Conservation (phyloP, 805 yeast species). For the Candida alai region DNA sequence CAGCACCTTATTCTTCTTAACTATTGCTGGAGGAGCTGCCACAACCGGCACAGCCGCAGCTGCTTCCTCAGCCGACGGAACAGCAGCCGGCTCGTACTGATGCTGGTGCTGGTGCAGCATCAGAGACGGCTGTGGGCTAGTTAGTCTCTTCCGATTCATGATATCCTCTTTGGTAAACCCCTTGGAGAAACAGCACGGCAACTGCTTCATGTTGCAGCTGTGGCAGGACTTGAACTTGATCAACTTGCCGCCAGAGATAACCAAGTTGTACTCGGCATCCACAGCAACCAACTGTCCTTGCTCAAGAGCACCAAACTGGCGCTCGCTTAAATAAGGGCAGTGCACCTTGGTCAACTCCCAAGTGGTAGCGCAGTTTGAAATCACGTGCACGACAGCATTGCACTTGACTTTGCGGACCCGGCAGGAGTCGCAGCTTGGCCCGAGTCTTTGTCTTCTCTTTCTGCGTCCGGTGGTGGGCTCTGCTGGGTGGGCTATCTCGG, state of each 20-base stretch:
- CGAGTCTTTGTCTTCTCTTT: slow-evolving; percentile 58
- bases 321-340: background rate
- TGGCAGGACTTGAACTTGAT: slow-evolving; percentile 54
- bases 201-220: slow-evolving; percentile 46
- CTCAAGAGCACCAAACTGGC: slow-evolving; percentile 2
- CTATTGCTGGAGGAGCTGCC: slow-evolving; percentile 11
- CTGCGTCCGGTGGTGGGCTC: slow-evolving; percentile 1
- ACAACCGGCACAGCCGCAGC: slow-evolving; percentile 9
- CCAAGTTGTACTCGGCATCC: slow-evolving; percentile 11
- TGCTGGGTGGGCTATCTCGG: background rate
- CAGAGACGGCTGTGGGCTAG: too few species aligned
- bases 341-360: background rate
- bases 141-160: slow-evolving; percentile 26
- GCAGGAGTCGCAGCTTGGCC: slow-evolving; percentile 74
- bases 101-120: too few species aligned
- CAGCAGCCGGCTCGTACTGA: slow-evolving; percentile 11
- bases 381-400: slow-evolving; percentile 55
- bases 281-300: background rate
- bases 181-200: slow-evolving; percentile 54
- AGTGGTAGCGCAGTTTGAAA: slow-evolving; percentile 21
- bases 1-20: slow-evolving; percentile 11
- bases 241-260: slow-evolving; percentile 26
- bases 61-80: slow-evolving; percentile 1
- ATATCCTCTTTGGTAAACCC: slow-evolving; percentile 67
- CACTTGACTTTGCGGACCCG: slow-evolving; percentile 68